Evolutionary conservation across 2,329 filamentous ascomycete genomes (phyloP), one percentile per base, ranked within the genome.

Genomic region (Aspergillus sp.): DNA sequence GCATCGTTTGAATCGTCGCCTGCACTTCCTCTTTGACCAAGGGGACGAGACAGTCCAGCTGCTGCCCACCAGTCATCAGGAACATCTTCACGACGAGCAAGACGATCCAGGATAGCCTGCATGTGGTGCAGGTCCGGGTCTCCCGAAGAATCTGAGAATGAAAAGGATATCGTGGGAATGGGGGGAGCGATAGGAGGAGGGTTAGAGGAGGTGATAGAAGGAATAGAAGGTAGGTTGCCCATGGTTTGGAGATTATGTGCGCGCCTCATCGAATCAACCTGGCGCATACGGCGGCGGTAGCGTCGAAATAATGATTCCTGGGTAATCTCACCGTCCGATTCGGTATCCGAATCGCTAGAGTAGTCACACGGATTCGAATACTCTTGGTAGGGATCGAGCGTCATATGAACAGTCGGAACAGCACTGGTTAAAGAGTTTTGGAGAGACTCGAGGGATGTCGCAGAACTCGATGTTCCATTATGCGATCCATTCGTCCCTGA

Each of bases 11-110:
- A 52, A 20, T 66, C 66, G n/a, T 70, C 59, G 22, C 61, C 63
- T 22, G 62, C 62, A 50, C 63, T 66, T 42, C 71, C 60, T 51
- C 70, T 66, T 26, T 68, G 69, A 50, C 66, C 66, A 39, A 75
- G 65, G 13, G 80, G 87, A 61, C 86, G 83, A 66, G 81, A 86
- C 62, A 90, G 80, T 42, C 88, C 88, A 57, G 82, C 87, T 66
- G 85, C 83, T 57, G 85, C 84, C 91, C 91, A 96, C 86, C 89
- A 93, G 62, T 91, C 87, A 60, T 95, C 90, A 0, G 90, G 89
- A 53, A 95, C 88, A 65, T 93, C 89, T 67, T 90, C 84, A 22
- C 89, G 80, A 17, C 84, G 81, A 34, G 87, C 85, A 54, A 96
- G 80, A 43, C 85, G 82, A 64, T 88, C 85, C 36, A 95, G 81